Evolutionary conservation across 2,329 filamentous ascomycete genomes (phyloP).

Genomic region (Paradendryphiella salina): DNA sequence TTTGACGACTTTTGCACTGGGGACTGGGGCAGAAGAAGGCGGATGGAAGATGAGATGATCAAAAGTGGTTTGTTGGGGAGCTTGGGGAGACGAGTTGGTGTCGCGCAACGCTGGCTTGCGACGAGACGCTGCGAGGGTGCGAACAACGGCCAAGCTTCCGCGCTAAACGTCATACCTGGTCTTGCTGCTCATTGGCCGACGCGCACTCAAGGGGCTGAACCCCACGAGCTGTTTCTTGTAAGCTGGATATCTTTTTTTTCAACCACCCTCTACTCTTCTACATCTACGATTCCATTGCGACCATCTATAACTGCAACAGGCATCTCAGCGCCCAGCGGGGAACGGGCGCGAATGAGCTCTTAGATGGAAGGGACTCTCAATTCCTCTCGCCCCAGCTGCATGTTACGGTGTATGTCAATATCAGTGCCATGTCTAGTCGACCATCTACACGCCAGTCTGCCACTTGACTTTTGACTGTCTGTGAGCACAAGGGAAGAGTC

Average conservation of each 20-base stretch:
- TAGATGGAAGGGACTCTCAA: too few relatives aligned
- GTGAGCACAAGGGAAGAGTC: background rate
- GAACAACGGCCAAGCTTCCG: slow-evolving; percentile 10
- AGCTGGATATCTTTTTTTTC: background rate
- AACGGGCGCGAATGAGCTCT: too few relatives aligned
- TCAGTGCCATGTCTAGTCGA: too few relatives aligned
- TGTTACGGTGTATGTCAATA: too few relatives aligned
- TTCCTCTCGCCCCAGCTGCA: too few relatives aligned
- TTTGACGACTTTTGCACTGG: slow-evolving; percentile 26
- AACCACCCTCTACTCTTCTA: background rate
- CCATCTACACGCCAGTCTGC: too few relatives aligned
- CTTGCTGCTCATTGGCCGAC: slow-evolving; percentile 8
- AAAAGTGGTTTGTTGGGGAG: background rate
- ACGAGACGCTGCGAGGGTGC: slow-evolving; percentile 11
- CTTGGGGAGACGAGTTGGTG: slow-evolving; percentile 11
- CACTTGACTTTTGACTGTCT: background rate
- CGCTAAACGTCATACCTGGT: slow-evolving; percentile 18
- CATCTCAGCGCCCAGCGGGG: too few relatives aligned
- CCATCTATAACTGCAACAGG: too few relatives aligned
- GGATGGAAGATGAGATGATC: slow-evolving; percentile 7
- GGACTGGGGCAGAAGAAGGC: background rate
- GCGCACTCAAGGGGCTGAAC: slow-evolving; percentile 7
- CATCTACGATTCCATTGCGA: too few relatives aligned
- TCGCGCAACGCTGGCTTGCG: slow-evolving; percentile 17
- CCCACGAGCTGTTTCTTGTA: background rate